phyloP scores from a whole-genome alignment of 345 rosid species.

The Balakata baccata region DNA sequence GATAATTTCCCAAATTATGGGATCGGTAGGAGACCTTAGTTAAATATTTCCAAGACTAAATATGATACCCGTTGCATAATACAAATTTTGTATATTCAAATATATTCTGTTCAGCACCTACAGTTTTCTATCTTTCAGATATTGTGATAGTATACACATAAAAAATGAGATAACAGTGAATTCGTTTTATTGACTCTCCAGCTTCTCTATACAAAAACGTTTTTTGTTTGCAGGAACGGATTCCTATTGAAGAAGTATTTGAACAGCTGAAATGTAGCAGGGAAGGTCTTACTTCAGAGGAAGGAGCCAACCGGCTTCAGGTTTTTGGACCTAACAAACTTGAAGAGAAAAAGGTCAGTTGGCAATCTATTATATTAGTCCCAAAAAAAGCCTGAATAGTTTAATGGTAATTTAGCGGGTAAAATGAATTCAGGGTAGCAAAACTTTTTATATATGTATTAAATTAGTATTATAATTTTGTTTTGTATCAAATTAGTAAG shows the following conservation, averaged over 20 bases:
- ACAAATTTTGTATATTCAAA: neutral
- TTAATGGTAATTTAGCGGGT: too few relatives aligned
- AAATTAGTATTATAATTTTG: too few relatives aligned
- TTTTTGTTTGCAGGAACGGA: conserved; percentile 43
- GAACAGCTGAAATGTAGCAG: conserved; percentile 35
- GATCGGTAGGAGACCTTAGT: too few relatives aligned
- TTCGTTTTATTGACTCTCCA: neutral
- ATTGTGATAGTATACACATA: too few relatives aligned
- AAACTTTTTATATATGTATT: too few relatives aligned
- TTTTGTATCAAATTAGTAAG: too few relatives aligned
- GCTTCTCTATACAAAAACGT: neutral
- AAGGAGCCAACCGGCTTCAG: conserved; percentile 65
- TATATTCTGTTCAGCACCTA: neutral
- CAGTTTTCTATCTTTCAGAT: too few relatives aligned
- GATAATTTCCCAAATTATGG: too few relatives aligned
- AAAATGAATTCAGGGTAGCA: too few relatives aligned
- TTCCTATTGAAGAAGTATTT: conserved; percentile 81
- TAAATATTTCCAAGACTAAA: too few relatives aligned
- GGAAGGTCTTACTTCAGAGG: conserved; percentile 50
- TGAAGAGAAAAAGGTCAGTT: conserved; percentile 74
- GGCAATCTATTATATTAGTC: neutral
- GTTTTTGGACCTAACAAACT: conserved; percentile 91
- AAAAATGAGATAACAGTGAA: neutral
- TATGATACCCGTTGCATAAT: too few relatives aligned
- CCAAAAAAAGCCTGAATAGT: neutral